Conservation (phyloP, 1,284 basidiomycete genomes). For the Rhodotorula mucilaginosa region DNA sequence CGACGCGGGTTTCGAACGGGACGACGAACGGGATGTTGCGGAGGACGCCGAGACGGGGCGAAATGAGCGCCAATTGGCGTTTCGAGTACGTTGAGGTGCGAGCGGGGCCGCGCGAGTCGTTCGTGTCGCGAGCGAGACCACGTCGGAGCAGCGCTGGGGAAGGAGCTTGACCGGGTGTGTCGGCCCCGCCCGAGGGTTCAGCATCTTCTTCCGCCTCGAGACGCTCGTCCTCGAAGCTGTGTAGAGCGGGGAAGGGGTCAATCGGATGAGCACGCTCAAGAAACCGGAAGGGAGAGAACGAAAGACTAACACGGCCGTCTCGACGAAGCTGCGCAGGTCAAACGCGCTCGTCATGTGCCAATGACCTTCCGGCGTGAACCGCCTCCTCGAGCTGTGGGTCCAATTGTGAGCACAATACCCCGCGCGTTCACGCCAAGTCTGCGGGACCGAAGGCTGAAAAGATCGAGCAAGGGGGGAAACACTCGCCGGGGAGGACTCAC, state of each 20-base stretch:
- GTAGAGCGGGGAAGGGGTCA: neutral
- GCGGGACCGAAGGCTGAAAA: neutral
- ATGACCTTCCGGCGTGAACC: conserved; percentile 75
- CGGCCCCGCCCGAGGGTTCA: conserved; percentile 22
- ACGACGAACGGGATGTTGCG: conserved; percentile 97
- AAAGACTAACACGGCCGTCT: conserved; percentile 60
- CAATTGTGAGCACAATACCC: conserved; percentile 24
- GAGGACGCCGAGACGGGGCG: conserved; percentile 82
- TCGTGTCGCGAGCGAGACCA: neutral
- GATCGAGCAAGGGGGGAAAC: neutral
- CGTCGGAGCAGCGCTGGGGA: neutral
- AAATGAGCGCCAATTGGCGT: conserved; percentile 68
- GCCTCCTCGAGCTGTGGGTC: conserved; percentile 65
- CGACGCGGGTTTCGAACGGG: conserved; percentile 84
- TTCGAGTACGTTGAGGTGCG: conserved; percentile 49
- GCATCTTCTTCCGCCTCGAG: conserved; percentile 45
- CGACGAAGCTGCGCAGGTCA: conserved; percentile 81
- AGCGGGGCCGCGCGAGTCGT: neutral
- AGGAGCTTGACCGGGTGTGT: conserved; percentile 18
- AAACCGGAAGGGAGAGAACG: conserved; percentile 43
- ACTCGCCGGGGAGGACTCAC: conserved; percentile 55
- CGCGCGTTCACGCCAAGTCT: conserved; percentile 13
- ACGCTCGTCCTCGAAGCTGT: conserved; percentile 51
- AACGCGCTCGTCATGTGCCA: conserved; percentile 74
- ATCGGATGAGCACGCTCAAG: neutral